These are phyloP conservation scores for Elaeis guineensis DNA, from an alignment of 176 grass and related monocot species.

Conservation along the genomic window DNA sequence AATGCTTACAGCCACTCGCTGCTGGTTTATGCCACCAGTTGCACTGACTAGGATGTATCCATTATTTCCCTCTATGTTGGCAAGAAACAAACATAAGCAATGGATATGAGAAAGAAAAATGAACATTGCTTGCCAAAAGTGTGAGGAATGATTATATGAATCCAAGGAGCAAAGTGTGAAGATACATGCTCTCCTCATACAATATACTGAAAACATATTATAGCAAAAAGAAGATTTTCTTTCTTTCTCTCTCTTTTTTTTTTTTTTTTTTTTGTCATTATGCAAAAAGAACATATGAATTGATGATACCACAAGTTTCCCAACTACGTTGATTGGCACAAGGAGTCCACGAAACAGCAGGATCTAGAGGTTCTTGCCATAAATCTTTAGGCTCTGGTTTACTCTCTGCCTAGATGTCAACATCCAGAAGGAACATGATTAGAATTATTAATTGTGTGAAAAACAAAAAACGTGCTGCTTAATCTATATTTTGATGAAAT, in stretches of 20 bases:
- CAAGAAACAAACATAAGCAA: constrained; percentile 6
- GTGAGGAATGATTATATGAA: background rate
- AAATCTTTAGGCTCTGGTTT: constrained; percentile 67
- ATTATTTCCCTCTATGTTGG: constrained; percentile 47
- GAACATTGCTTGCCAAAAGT: background rate
- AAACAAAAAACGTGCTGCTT: background rate
- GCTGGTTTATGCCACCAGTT: constrained; percentile 98
- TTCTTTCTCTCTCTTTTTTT: too few relatives aligned
- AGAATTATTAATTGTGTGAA: background rate
- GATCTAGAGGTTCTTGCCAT: constrained; percentile 74
- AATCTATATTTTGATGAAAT: background rate
- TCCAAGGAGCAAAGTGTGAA: background rate
- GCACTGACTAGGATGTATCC: constrained; percentile 90
- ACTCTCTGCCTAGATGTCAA: constrained; percentile 70
- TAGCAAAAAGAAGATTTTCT: background rate
- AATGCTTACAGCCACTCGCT: constrained; percentile 87
- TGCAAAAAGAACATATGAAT: constrained; percentile 4
- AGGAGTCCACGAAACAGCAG: constrained; percentile 59
- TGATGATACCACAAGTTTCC: constrained; percentile 36
- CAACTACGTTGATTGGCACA: constrained; percentile 58
- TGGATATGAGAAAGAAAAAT: background rate
- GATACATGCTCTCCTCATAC: background rate
- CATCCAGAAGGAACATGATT: constrained; percentile 7
- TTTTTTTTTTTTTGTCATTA: too few relatives aligned
- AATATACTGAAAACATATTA: background rate